Conservation (phyloP, 371 early-diverging fungal species). For the Capillidium rhysosporum region DNA sequence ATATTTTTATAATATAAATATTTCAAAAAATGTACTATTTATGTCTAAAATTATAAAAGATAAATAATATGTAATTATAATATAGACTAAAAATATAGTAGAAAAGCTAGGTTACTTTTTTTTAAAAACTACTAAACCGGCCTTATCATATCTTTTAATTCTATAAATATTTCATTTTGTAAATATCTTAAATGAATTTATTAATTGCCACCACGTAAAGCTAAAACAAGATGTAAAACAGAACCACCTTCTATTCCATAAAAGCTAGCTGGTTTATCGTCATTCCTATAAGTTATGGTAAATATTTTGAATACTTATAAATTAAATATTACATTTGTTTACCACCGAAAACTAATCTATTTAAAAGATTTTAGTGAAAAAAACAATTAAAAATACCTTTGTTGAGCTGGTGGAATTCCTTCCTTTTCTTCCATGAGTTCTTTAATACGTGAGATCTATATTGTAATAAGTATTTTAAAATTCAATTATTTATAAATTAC, state of each 20-base stretch:
- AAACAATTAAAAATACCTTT: conserved; percentile 25
- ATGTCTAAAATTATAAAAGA: too few relatives aligned
- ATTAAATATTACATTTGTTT: conserved; percentile 60
- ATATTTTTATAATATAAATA: too few relatives aligned
- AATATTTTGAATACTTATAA: not conserved
- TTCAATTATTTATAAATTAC: conserved; percentile 13
- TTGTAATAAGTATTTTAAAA: not conserved
- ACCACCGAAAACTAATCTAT: conserved; percentile 70
- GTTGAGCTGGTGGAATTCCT: conserved; percentile 92
- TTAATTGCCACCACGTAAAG: conserved; percentile 79
- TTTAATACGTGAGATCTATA: conserved; percentile 71
- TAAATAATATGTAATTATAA: too few relatives aligned
- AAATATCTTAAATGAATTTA: too few relatives aligned
- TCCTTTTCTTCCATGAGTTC: conserved; percentile 90
- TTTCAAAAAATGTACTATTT: too few relatives aligned
- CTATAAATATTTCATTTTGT: too few relatives aligned
- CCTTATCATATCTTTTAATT: too few relatives aligned
- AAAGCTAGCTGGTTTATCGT: conserved; percentile 58
- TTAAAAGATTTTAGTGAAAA: not conserved
- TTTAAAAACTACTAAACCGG: too few relatives aligned
- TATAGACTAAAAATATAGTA: too few relatives aligned
- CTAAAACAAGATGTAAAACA: conserved; percentile 92
- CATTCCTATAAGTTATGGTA: conserved; percentile 35
- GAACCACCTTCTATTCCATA: conserved; percentile 73
- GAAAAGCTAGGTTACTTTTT: too few relatives aligned